Conservation (phyloP, 192 early-diverging fungal species). For the Cladochytrium replicatum region DNA sequence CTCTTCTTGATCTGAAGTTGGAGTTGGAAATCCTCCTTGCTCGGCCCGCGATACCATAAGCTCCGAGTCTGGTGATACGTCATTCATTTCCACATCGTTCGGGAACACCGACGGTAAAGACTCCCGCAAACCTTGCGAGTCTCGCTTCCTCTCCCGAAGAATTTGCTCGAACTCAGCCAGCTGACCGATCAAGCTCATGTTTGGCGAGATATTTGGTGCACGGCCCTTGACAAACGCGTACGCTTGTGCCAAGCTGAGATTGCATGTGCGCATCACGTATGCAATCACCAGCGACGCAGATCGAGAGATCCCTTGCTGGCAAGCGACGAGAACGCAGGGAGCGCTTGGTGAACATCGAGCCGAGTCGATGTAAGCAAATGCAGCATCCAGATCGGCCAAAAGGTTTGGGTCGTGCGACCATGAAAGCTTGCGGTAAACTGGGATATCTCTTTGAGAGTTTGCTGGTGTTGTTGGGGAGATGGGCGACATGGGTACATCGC, state of each 20-base stretch:
- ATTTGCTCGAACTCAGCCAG: too few species aligned
- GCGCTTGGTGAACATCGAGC: conserved; percentile 18
- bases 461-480: not conserved
- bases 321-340: conserved; percentile 63
- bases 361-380: conserved; percentile 58
- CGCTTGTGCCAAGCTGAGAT: conserved; percentile 46
- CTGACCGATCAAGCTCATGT: conserved; percentile 70
- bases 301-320: conserved; percentile 81
- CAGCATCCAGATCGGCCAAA: conserved; percentile 40
- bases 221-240: conserved; percentile 65
- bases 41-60: too few species aligned
- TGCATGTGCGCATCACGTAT: conserved; percentile 70
- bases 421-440: conserved; percentile 15
- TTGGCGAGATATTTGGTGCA: conserved; percentile 70
- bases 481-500: not conserved
- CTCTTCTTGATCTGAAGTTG: too few species aligned
- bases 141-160: too few species aligned
- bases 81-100: too few species aligned
- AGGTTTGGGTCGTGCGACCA: conserved; percentile 69
- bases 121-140: too few species aligned
- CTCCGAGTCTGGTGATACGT: too few species aligned
- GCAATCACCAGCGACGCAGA: conserved; percentile 79
- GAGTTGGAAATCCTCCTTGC: too few species aligned
- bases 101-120: too few species aligned
- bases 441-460: not conserved